Conservation (phyloP, 2,329 filamentous ascomycete genomes). For the Botrytis cinerea region DNA sequence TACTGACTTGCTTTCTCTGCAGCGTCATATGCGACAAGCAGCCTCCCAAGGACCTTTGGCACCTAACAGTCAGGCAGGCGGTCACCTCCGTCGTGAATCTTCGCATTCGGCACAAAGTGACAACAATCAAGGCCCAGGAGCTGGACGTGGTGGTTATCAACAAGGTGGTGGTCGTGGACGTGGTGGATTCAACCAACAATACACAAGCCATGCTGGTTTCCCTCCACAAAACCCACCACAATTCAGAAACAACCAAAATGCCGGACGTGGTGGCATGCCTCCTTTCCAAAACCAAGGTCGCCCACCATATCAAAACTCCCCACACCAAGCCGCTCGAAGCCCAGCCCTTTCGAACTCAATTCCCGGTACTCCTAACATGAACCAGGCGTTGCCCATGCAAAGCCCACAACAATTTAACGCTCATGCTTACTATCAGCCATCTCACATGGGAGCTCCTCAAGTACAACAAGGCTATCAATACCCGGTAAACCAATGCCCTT, state of each 20-base stretch:
- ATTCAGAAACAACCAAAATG: slow-evolving; percentile 42
- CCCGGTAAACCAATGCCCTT: slow-evolving; percentile 41
- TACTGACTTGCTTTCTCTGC: slow-evolving; percentile 36
- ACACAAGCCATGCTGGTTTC: slow-evolving; percentile 51
- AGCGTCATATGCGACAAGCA: slow-evolving; percentile 70
- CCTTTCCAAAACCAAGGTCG: slow-evolving; percentile 49
- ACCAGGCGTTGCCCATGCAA: slow-evolving; percentile 65
- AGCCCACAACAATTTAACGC: slow-evolving; percentile 50
- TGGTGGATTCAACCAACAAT: slow-evolving; percentile 57
- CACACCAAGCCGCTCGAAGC: slow-evolving; percentile 64
- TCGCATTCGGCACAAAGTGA: slow-evolving; percentile 80
- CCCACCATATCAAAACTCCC: slow-evolving; percentile 62
- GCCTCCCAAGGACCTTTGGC: slow-evolving; percentile 62
- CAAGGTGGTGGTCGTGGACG: slow-evolving; percentile 59
- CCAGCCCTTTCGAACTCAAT: slow-evolving; percentile 66
- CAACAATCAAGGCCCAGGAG: slow-evolving; percentile 56
- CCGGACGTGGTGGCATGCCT: slow-evolving; percentile 54
- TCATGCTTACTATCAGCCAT: slow-evolving; percentile 40
- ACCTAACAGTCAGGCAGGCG: slow-evolving; percentile 61
- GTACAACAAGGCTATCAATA: slow-evolving; percentile 47
- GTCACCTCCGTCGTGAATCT: slow-evolving; percentile 83
- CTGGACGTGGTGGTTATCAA: slow-evolving; percentile 53
- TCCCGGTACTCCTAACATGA: slow-evolving; percentile 71
- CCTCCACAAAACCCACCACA: slow-evolving; percentile 47
- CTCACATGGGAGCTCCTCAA: slow-evolving; percentile 47